Percentiles rank a stretch among this genome's conserved stretches.
Conservation (phyloP, 441 rosid genomes). For the Brassica hybrid region DNA sequence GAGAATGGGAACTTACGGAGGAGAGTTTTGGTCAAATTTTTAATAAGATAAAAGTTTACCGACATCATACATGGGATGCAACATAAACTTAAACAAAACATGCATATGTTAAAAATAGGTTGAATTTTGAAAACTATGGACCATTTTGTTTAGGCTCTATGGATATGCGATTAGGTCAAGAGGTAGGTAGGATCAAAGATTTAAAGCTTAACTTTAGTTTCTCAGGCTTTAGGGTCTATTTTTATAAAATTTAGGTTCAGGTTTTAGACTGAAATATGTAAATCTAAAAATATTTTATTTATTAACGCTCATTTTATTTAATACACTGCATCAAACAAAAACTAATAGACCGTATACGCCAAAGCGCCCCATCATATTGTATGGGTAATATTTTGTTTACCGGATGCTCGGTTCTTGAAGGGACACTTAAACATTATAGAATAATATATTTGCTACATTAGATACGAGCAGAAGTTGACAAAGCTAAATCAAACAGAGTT, state of each 20-base stretch:
- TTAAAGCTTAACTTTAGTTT: background rate
- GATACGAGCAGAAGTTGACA: conserved; percentile 28
- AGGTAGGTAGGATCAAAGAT: background rate
- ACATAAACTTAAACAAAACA: background rate
- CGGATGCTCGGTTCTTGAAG: conserved; percentile 27
- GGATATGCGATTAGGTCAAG: background rate
- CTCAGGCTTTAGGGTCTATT: background rate
- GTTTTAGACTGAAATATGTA: background rate
- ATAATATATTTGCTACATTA: background rate
- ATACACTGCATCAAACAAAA: background rate
- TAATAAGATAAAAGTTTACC: background rate
- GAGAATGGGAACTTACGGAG: background rate
- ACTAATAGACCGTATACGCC: background rate
- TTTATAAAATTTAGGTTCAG: background rate
- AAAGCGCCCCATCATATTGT: background rate
- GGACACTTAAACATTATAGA: conserved; percentile 22
- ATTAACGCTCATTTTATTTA: background rate
- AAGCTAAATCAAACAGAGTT: background rate
- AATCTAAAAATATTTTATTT: background rate
- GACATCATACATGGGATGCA: background rate
- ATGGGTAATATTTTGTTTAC: background rate
- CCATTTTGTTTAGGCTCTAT: background rate
- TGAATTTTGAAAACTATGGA: background rate
- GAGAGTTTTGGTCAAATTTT: background rate
- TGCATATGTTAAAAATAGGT: background rate